Conservation (phyloP, 345 rosid genomes). For the Firmiana major region DNA sequence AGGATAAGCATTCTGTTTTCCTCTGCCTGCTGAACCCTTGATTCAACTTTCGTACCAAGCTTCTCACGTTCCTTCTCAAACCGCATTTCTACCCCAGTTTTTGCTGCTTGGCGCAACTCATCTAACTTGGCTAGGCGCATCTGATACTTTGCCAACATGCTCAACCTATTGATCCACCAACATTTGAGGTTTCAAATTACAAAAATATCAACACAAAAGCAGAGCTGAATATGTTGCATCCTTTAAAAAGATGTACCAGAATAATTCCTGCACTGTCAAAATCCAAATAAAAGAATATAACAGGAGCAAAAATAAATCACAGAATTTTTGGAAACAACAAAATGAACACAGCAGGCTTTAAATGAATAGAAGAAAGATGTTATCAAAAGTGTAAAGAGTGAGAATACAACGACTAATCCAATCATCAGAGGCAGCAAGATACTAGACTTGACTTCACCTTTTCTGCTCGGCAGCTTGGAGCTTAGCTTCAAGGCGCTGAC, state of each 20-base stretch:
- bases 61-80: constrained; percentile 73
- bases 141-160: constrained; percentile 75
- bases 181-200: not conserved
- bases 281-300: not conserved
- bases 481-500: constrained; percentile 92
- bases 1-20: constrained; percentile 84
- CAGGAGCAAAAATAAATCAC: not conserved
- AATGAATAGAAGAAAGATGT: not conserved
- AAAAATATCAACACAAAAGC: not conserved
- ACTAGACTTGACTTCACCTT: constrained; percentile 40
- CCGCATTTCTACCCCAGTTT: constrained; percentile 69
- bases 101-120: constrained; percentile 91
- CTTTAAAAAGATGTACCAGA: not conserved
- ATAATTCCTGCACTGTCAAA: not conserved
- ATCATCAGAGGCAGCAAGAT: not conserved
- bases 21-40: constrained; percentile 86
- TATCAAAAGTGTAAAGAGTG: not conserved
- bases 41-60: constrained; percentile 78
- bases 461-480: constrained; percentile 94
- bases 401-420: not conserved
- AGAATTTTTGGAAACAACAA: not conserved
- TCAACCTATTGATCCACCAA: constrained; percentile 43
- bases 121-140: constrained; percentile 81
- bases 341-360: not conserved
- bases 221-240: not conserved